A percentile compares a stretch with the other conserved stretches of the same genome.
Conservation (phyloP, 306 rosid genomes). For the Inga leiocalycina region DNA sequence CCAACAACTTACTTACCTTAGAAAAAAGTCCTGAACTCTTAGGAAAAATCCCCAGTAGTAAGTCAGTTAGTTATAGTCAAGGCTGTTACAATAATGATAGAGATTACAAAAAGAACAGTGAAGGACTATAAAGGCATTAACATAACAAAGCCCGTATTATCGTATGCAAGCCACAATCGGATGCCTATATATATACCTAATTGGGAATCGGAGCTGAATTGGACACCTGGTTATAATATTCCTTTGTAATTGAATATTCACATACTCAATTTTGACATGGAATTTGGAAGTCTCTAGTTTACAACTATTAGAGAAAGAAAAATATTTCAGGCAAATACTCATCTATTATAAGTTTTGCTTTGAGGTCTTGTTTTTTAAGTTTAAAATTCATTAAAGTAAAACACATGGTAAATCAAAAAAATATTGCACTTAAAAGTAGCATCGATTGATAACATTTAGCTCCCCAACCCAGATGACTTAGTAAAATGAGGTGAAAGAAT, state of each 20-base stretch:
- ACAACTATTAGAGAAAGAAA: neutral
- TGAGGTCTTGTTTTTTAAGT: neutral
- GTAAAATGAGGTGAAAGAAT: slow-evolving; percentile 21
- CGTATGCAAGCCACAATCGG: neutral
- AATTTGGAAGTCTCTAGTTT: neutral
- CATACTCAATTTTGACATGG: neutral
- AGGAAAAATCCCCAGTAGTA: neutral
- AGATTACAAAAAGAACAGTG: neutral
- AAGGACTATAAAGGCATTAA: neutral
- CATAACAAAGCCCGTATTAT: neutral
- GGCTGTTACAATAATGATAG: neutral
- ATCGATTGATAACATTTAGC: neutral
- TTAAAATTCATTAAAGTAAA: neutral
- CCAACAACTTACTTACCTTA: too few relatives aligned
- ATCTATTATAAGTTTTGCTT: neutral
- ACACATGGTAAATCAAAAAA: neutral
- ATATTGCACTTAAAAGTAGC: slow-evolving; percentile 25
- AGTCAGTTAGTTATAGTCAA: neutral
- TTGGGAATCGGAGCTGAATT: neutral
- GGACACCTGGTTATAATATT: neutral
- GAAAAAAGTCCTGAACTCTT: neutral
- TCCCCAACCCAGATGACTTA: neutral
- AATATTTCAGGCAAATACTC: neutral
- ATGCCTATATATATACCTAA: neutral
- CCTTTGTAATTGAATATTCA: neutral